These are phyloP conservation scores for Phytophthora europaea DNA, from an alignment of 352 stramenopile species.

Conservation along the genomic window DNA sequence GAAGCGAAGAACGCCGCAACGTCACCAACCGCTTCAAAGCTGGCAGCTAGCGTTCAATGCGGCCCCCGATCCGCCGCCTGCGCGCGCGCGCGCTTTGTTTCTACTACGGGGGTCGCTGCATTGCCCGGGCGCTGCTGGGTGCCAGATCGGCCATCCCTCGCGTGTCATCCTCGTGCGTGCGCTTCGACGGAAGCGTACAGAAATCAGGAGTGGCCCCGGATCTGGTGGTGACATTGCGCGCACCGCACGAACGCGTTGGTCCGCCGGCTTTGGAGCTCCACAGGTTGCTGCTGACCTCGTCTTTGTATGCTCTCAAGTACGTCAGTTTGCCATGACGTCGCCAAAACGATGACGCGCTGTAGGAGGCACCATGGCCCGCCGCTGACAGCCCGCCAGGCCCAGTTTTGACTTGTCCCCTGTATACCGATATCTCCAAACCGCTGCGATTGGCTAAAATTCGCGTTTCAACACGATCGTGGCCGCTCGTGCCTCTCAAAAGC, in stretches of 20 bases:
- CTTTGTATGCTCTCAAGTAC: slow-evolving; percentile 10
- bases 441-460: slow-evolving; percentile 5
- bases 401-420: slow-evolving; percentile 21
- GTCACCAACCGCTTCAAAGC: background rate
- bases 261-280: slow-evolving; percentile 7
- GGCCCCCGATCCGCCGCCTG: too few species aligned
- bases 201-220: slow-evolving; percentile 25
- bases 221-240: slow-evolving; percentile 11
- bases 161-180: slow-evolving; percentile 1
- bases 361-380: background rate
- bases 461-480: slow-evolving; percentile 6
- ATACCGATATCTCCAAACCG: slow-evolving; percentile 1
- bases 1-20: too few species aligned
- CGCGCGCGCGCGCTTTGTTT: background rate
- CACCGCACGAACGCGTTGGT: slow-evolving; percentile 28
- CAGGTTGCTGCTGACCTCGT: slow-evolving; percentile 1
- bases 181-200: slow-evolving; percentile 32
- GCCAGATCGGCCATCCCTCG: slow-evolving; percentile 11
- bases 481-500: background rate
- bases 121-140: too few species aligned
- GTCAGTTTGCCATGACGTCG: slow-evolving; percentile 13
- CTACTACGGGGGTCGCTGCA: background rate
- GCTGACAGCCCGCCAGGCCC: slow-evolving; percentile 28
- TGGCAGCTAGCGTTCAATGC: too few species aligned
- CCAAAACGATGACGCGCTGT: slow-evolving; percentile 34